Evolutionary conservation across 768 basidiomycete species (phyloP).

Genomic region (Lactarius trivialis): DNA sequence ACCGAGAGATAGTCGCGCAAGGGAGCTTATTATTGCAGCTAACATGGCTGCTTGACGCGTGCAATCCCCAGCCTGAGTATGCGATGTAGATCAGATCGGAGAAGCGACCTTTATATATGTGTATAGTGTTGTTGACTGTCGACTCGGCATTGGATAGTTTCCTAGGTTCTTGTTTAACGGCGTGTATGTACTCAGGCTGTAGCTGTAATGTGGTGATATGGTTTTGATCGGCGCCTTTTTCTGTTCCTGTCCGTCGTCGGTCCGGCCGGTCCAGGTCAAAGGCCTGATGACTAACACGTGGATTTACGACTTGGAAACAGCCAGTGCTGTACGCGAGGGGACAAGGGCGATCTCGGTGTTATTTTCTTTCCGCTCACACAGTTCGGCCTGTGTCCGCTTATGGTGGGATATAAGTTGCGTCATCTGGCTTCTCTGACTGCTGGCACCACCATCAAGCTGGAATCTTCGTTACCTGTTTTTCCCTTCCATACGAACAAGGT

Average conservation of each 20-base stretch:
- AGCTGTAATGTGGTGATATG: no score
- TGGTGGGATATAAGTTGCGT: constrained; percentile 2
- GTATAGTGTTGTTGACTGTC: neutral
- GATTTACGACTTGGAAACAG: no score
- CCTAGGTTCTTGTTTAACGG: no score
- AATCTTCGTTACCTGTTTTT: constrained; percentile 7
- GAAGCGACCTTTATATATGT: no score
- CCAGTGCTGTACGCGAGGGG: neutral
- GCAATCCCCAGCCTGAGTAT: neutral
- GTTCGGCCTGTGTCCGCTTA: neutral
- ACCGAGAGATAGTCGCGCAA: neutral
- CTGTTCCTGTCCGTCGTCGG: neutral
- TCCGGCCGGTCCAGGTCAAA: neutral
- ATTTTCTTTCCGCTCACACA: neutral
- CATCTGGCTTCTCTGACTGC: neutral
- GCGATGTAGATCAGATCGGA: no score
- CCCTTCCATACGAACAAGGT: constrained; percentile 23
- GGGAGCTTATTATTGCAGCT: constrained; percentile 3
- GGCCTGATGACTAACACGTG: neutral
- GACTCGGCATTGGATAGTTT: no score
- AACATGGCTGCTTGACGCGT: constrained; percentile 2
- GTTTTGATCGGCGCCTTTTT: no score
- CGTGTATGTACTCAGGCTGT: no score
- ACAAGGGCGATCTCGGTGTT: neutral
- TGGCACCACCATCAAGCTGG: neutral